Conservation (phyloP, 1,284 basidiomycete species). For the Termitomyces sp. region DNA sequence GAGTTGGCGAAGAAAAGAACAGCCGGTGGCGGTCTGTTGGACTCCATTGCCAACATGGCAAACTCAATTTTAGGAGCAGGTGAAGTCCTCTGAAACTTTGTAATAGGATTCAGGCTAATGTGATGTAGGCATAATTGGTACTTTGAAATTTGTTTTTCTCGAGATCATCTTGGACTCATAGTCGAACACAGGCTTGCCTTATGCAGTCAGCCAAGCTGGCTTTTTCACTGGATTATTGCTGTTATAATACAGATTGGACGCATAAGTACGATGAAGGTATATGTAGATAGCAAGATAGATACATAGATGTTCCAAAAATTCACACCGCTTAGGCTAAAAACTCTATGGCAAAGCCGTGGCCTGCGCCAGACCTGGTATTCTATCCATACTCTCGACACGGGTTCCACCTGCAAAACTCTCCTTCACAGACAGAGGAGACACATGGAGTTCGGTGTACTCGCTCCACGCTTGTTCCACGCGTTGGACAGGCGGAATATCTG, state of each 20-base stretch:
- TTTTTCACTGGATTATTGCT: conserved; percentile 85
- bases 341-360: conserved; percentile 29
- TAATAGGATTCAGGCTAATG: conserved; percentile 7
- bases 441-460: conserved; percentile 64
- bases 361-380: conserved; percentile 58
- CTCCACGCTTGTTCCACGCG: conserved; percentile 74
- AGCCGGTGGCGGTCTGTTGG: conserved; percentile 75
- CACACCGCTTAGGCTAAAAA: background rate
- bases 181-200: conserved; percentile 69
- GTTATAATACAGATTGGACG: background rate
- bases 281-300: background rate
- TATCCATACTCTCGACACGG: conserved; percentile 55
- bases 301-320: background rate
- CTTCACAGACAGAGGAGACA: conserved; percentile 74
- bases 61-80: conserved; percentile 97
- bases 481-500: conserved; percentile 38
- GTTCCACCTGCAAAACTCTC: conserved; percentile 76
- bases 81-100: conserved; percentile 27
- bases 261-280: background rate
- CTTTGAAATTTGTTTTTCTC: conserved; percentile 1
- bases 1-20: conserved; percentile 61
- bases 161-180: conserved; percentile 3
- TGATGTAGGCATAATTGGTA: conserved; percentile 76
- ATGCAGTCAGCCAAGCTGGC: conserved; percentile 89
- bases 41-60: conserved; percentile 90